Percentiles rank a stretch among this genome's conserved stretches.
Evolutionary conservation across 805 yeast species (phyloP).

Genomic region (Ogataea pilisensis): DNA sequence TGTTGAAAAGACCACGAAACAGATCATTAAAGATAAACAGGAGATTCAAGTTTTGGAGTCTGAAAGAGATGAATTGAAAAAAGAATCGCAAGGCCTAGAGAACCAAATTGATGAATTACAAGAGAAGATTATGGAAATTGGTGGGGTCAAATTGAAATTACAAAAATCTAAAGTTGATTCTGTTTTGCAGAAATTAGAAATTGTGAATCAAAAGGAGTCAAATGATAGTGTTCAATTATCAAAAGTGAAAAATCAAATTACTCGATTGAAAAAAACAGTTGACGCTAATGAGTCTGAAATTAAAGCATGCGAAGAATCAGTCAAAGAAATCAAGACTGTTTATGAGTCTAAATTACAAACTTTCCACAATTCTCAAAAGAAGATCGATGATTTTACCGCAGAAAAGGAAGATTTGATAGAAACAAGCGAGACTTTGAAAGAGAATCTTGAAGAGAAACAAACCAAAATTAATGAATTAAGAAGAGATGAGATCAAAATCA

Average conservation of each 20-base stretch:
- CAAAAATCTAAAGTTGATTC: constrained; percentile 84
- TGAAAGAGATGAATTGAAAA: constrained; percentile 37
- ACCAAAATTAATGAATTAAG: constrained; percentile 51
- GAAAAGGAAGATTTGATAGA: constrained; percentile 37
- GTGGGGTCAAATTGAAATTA: constrained; percentile 78
- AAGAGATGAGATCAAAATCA: constrained; percentile 63
- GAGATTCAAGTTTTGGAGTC: constrained; percentile 27
- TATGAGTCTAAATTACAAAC: constrained; percentile 25
- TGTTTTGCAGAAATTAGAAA: constrained; percentile 59
- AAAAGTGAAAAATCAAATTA: constrained; percentile 61
- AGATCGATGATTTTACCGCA: constrained; percentile 27
- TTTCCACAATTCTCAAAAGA: constrained; percentile 31
- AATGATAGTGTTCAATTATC: constrained; percentile 52
- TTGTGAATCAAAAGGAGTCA: constrained; percentile 51
- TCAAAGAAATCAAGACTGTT: constrained; percentile 30
- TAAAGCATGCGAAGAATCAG: constrained; percentile 29
- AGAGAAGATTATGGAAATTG: constrained; percentile 80
- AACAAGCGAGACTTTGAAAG: constrained; percentile 40
- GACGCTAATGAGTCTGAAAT: constrained; percentile 46
- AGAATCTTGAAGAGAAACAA: constrained; percentile 35
- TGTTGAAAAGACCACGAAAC: constrained; percentile 9
- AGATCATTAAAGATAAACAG: constrained; percentile 24
- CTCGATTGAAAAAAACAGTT: constrained; percentile 47
- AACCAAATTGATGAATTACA: constrained; percentile 56
- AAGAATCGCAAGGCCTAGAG: constrained; percentile 53